Evolutionary conservation across 805 yeast genomes (phyloP).

Genomic region (Candida mattraensis): DNA sequence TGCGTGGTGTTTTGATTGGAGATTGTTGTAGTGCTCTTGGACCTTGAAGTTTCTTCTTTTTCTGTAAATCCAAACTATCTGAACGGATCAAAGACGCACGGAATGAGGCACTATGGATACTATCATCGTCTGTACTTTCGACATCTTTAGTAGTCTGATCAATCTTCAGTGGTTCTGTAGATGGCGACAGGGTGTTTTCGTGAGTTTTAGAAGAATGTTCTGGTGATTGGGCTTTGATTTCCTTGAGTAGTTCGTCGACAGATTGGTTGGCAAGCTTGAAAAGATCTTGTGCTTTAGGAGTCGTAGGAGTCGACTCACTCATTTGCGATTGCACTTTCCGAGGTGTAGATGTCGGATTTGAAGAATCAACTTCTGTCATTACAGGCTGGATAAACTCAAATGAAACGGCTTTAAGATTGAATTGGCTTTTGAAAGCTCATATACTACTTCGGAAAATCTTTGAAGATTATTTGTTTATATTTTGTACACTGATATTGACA

Average conservation of each 20-base stretch:
- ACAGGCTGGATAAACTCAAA: too few relatives aligned
- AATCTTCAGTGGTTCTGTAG: constrained; percentile 24
- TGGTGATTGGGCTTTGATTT: constrained; percentile 22
- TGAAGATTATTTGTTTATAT: constrained; percentile 6
- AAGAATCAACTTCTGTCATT: too few relatives aligned
- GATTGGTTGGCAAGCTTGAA: constrained; percentile 35
- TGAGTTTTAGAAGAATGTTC: constrained; percentile 12
- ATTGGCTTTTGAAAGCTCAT: background rate
- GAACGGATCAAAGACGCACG: constrained; percentile 15
- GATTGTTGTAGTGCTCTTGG: constrained; percentile 23
- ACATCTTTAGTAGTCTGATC: constrained; percentile 10
- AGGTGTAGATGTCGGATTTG: background rate
- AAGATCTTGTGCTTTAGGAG: constrained; percentile 19
- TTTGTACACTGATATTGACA: constrained; percentile 4
- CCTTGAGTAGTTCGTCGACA: constrained; percentile 40
- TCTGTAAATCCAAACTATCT: constrained; percentile 21
- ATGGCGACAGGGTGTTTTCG: constrained; percentile 15
- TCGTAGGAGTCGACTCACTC: constrained; percentile 9
- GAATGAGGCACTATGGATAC: constrained; percentile 9
- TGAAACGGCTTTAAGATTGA: too few relatives aligned
- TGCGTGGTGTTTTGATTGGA: constrained; percentile 31
- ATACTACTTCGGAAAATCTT: background rate
- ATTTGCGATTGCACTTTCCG: background rate
- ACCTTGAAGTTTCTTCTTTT: constrained; percentile 31
- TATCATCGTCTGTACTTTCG: constrained; percentile 7